Percentiles rank a stretch among this genome's conserved stretches.
Evolutionary conservation across 2,329 filamentous ascomycete species (phyloP).

Genomic region (Neonectria coccinea): DNA sequence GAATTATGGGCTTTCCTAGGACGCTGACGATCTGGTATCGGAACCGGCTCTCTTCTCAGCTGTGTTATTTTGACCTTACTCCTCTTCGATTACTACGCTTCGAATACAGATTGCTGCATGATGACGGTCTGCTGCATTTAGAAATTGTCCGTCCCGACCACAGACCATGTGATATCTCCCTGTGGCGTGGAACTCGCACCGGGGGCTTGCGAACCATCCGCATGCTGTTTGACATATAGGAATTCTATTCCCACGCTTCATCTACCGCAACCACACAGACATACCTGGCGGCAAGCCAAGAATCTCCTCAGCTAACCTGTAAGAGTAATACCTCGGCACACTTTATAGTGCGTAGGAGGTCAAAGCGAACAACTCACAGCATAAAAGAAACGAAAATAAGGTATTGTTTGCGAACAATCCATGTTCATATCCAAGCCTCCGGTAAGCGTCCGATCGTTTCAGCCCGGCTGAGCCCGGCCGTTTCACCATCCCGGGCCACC

Average conservation of each 20-base stretch:
- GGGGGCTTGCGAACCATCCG: background rate
- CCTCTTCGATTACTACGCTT: background rate
- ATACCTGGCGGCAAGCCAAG: background rate
- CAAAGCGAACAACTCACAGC: slow-evolving; percentile 12
- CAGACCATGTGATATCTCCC: background rate
- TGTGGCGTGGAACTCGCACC: background rate
- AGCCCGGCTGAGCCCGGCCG: slow-evolving; percentile 10
- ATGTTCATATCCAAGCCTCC: background rate
- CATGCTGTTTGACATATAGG: slow-evolving; percentile 17
- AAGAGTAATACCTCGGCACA: slow-evolving; percentile 18
- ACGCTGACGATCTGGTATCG: slow-evolving; percentile 7
- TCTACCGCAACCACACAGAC: slow-evolving; percentile 23
- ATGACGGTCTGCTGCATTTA: background rate
- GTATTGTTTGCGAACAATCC: background rate
- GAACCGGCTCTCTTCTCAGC: slow-evolving; percentile 7
- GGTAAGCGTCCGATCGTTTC: slow-evolving; percentile 21
- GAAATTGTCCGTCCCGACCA: background rate
- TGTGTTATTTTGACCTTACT: slow-evolving; percentile 3
- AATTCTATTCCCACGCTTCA: background rate
- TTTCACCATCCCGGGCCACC: slow-evolving; percentile 9
- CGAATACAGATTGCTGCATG: slow-evolving; percentile 4
- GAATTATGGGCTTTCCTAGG: background rate
- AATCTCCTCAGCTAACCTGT: slow-evolving; percentile 2
- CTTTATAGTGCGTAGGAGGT: background rate
- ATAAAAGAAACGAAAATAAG: background rate